phyloP scores from a whole-genome alignment of 495 filamentous ascomycete genomes.

The Lasiosphaeria ovina region DNA sequence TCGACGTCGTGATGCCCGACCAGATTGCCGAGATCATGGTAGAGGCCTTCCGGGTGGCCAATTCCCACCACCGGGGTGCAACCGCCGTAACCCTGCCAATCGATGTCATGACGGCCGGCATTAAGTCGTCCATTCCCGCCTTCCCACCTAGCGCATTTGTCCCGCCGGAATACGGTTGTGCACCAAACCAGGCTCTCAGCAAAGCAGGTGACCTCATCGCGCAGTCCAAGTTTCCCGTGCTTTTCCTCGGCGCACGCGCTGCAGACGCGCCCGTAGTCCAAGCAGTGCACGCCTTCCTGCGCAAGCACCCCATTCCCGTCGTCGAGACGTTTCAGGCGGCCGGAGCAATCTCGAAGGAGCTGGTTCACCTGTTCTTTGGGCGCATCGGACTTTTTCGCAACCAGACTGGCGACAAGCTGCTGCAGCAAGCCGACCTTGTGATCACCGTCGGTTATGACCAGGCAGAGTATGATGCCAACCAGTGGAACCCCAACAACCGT shows the following conservation, averaged over 20 bases:
- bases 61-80: slow-evolving; percentile 29
- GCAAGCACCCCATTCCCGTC: slow-evolving; percentile 34
- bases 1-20: slow-evolving; percentile 32
- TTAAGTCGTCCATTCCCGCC: slow-evolving; percentile 28
- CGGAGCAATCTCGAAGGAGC: slow-evolving; percentile 34
- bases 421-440: slow-evolving; percentile 34
- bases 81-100: slow-evolving; percentile 37
- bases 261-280: slow-evolving; percentile 27
- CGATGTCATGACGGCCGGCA: slow-evolving; percentile 31
- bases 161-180: slow-evolving; percentile 30
- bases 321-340: slow-evolving; percentile 44
- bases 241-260: slow-evolving; percentile 37
- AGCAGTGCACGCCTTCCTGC: slow-evolving; percentile 32
- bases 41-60: slow-evolving; percentile 34
- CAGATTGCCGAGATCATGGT: slow-evolving; percentile 40
- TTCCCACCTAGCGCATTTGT: slow-evolving; percentile 30
- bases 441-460: slow-evolving; percentile 41
- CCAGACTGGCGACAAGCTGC: slow-evolving; percentile 37
- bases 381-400: slow-evolving; percentile 43
- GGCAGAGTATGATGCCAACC: slow-evolving; percentile 36
- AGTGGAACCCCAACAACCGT: slow-evolving; percentile 32
- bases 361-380: slow-evolving; percentile 37
- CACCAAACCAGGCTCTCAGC: slow-evolving; percentile 17
- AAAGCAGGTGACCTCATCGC: slow-evolving; percentile 28
- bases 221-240: slow-evolving; percentile 33